A percentile compares a stretch with the other conserved stretches of the same genome.
Evolutionary conservation across 768 basidiomycete genomes (phyloP).

Genomic region (Lactifluus subvellereus): DNA sequence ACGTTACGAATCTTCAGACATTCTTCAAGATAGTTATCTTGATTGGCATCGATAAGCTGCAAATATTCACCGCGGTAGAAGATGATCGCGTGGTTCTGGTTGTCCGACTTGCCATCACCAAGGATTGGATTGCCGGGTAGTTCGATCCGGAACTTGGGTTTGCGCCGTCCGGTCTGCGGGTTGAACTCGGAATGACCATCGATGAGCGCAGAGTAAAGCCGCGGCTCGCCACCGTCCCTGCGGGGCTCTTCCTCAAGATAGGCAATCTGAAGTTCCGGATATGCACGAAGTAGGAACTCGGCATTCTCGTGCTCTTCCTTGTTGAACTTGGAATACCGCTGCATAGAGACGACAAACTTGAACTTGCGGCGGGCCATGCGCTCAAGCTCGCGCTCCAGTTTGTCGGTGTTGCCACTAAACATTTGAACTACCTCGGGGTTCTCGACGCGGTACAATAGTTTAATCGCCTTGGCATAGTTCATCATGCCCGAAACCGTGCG

Average conservation of each 20-base stretch:
- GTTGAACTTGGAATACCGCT: constrained; percentile 98
- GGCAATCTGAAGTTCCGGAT: constrained; percentile 97
- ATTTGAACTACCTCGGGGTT: constrained; percentile 98
- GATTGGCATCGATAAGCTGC: constrained; percentile 99
- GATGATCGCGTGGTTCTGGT: constrained; percentile 99
- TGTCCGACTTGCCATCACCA: constrained; percentile 98
- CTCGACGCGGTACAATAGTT: constrained; percentile 97
- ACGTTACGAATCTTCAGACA: constrained; percentile 98
- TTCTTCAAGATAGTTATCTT: constrained; percentile 99
- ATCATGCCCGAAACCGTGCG: constrained; percentile 99
- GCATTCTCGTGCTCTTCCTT: constrained; percentile 99
- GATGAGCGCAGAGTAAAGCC: constrained; percentile 93
- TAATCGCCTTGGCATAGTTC: constrained; percentile 99
- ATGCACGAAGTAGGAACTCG: constrained; percentile 94
- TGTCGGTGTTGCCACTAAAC: constrained; percentile 97
- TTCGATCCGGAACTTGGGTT: constrained; percentile 98
- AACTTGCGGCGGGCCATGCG: constrained; percentile 98
- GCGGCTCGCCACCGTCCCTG: constrained; percentile 92
- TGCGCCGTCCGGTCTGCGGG: constrained; percentile 78
- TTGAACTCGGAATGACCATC: constrained; percentile 97
- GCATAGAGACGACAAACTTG: constrained; percentile 99
- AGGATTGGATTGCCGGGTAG: constrained; percentile 98
- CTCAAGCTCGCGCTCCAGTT: constrained; percentile 91
- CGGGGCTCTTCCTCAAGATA: constrained; percentile 95
- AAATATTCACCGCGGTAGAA: constrained; percentile 99